Conservation (phyloP, 2,329 filamentous ascomycete genomes). For the Helminthosporium solani region DNA sequence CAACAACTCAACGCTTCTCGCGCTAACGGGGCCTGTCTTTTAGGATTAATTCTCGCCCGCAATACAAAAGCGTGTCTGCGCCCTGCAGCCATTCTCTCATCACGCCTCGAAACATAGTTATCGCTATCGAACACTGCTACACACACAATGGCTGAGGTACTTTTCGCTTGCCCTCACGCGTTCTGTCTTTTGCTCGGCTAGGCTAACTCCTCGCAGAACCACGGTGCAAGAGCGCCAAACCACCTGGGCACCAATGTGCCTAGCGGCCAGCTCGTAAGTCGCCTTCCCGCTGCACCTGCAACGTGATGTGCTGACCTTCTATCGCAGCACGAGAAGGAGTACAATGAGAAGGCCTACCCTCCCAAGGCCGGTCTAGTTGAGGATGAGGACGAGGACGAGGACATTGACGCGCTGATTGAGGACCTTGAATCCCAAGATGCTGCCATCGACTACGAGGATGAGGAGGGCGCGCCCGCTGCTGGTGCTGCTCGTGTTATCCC, state of each 20-base stretch:
- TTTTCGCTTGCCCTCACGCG: conserved; percentile 2
- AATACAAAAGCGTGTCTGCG: background rate
- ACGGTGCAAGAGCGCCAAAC: conserved; percentile 21
- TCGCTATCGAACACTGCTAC: conserved; percentile 4
- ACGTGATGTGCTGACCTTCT: conserved; percentile 5
- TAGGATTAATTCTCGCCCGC: conserved; percentile 8
- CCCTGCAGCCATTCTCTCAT: background rate
- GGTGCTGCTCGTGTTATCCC: conserved; percentile 63
- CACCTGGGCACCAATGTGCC: conserved; percentile 27
- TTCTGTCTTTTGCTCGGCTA: conserved; percentile 2
- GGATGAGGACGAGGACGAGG: conserved; percentile 75
- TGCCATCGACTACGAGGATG: conserved; percentile 64
- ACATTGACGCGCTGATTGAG: conserved; percentile 83
- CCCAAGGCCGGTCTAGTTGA: conserved; percentile 41
- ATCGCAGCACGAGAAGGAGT: conserved; percentile 31
- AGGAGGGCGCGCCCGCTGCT: conserved; percentile 55
- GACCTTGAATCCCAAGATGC: conserved; percentile 83
- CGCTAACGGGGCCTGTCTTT: background rate
- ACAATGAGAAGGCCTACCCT: conserved; percentile 17
- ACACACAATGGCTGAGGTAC: conserved; percentile 24
- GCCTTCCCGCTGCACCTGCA: too few species aligned
- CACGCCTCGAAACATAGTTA: conserved; percentile 1
- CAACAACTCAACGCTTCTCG: background rate
- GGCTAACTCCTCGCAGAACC: conserved; percentile 15
- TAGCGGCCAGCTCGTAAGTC: conserved; percentile 23